Evolutionary conservation across 208 protist species (phyloP), one percentile per base, ranked within the genome.

Genomic region (Leishmania amazonensis): DNA sequence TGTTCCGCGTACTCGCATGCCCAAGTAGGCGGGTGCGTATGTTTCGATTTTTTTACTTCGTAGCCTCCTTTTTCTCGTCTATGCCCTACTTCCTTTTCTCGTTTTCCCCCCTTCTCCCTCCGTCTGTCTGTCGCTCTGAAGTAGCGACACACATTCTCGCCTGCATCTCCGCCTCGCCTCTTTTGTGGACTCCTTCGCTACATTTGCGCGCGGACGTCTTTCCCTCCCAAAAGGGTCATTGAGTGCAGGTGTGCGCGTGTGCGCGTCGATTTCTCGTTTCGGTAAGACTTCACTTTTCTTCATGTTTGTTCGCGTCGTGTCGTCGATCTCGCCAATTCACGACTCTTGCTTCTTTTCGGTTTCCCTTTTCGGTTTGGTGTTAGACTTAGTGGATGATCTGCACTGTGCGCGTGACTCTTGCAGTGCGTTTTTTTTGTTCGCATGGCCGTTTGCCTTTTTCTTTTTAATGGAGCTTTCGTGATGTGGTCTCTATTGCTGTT

Each of bases 401-500:
- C 62, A 40, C 62, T 17, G 62, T 13, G 62, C 31, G 31, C 62
- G 5, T 9, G 58, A 35, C 28, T 31, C 7, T 0, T 64, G 28
- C 9, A 13, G 15, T 40, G 62, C 15, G 0, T 42, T 6, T 68
- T 49, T 49, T 49, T 47, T 49, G 57, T 35, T 35, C 31, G 31
- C 31, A 35, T 64, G 58, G 7, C 28, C 28, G 11, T 17, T 24
- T 64, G n/a, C 58, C n/a, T 0, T 28, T 0, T 0, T 64, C 3
- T 9, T 15, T 17, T 67, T 15, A 24, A 2, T 9, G 21, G 9
- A 40, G 62, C 31, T 13, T 68, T 17, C 28, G 58, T 77, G 47
- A 21, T 31, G 82, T 76, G 17, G 42, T 38, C 19, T 74, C 15
- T 75, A 11, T 45, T 86, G 11, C 58, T 65, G 17, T 79, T 19